Evolutionary conservation across 2,329 filamentous ascomycete species (phyloP).

Genomic region (Onygenales sp.): DNA sequence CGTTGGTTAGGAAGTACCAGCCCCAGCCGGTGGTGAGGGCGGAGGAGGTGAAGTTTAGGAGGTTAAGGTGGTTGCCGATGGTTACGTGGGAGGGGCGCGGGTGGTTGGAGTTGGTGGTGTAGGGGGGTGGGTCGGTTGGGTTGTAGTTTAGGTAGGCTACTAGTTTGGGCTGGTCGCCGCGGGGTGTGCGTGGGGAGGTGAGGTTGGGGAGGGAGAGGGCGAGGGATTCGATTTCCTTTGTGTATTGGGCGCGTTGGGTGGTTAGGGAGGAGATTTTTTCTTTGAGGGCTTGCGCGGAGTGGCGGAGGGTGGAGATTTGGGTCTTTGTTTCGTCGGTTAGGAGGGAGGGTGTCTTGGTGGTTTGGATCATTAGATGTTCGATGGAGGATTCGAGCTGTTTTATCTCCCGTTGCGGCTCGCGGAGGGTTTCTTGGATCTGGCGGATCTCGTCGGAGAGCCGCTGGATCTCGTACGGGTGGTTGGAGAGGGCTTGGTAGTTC

Average conservation of each 20-base stretch:
- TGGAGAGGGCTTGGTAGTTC: constrained; percentile 58
- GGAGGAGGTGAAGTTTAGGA: constrained; percentile 82
- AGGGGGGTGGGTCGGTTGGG: constrained; percentile 34
- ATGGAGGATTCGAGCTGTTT: constrained; percentile 36
- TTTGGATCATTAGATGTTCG: constrained; percentile 20
- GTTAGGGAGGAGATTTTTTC: constrained; percentile 24
- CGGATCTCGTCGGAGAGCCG: constrained; percentile 28
- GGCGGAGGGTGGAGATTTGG: constrained; percentile 21
- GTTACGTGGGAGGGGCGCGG: constrained; percentile 65
- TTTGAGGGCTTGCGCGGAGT: constrained; percentile 31
- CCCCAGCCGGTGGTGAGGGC: constrained; percentile 86
- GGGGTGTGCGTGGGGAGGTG: constrained; percentile 66
- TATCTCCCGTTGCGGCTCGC: constrained; percentile 31
- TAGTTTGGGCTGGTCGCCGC: constrained; percentile 54
- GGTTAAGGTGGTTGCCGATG: constrained; percentile 73
- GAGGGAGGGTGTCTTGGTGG: constrained; percentile 10
- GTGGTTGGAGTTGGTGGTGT: constrained; percentile 19
- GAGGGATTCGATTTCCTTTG: constrained; percentile 59
- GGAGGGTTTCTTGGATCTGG: constrained; percentile 31
- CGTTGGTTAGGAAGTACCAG: constrained; percentile 93
- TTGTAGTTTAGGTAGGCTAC: constrained; percentile 72
- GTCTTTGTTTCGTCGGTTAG: constrained; percentile 7
- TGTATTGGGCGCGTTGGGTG: constrained; percentile 24
- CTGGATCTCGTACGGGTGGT: constrained; percentile 44
- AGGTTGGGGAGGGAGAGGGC: constrained; percentile 79